A percentile compares a stretch with the other conserved stretches of the same genome.
These are phyloP conservation scores for Eremochloa ophiuroides DNA, from an alignment of 176 grass and related monocot genomes.

Conservation along the genomic window DNA sequence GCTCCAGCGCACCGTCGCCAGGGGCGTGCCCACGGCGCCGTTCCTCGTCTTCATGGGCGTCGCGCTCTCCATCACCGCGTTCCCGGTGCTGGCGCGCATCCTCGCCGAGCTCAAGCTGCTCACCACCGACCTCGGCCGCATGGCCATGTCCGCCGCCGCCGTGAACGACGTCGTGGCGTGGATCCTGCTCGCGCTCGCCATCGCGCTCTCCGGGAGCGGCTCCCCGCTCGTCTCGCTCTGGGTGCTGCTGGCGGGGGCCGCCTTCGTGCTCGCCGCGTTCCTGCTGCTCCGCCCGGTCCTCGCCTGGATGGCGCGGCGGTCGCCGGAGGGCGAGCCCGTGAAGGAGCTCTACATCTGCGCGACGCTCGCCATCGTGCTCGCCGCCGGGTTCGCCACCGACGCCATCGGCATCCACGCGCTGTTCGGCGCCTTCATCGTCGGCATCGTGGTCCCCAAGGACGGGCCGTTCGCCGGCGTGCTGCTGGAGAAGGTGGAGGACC, in stretches of 20 bases:
- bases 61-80: constrained; percentile 64
- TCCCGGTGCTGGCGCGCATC: constrained; percentile 59
- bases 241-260: constrained; percentile 43
- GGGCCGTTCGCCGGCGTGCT: constrained; percentile 57
- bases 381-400: constrained; percentile 55
- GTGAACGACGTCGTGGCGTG: constrained; percentile 60
- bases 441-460: constrained; percentile 58
- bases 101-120: constrained; percentile 70
- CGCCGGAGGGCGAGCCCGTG: constrained; percentile 45
- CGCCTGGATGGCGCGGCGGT: constrained; percentile 45
- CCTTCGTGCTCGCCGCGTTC: constrained; percentile 20
- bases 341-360: constrained; percentile 58
- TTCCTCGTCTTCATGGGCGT: constrained; percentile 81
- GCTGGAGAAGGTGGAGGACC: constrained; percentile 76
- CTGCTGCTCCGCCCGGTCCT: constrained; percentile 42
- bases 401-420: constrained; percentile 74
- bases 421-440: constrained; percentile 64
- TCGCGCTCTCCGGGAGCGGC: constrained; percentile 43
- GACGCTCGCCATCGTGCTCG: constrained; percentile 51
- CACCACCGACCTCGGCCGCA: constrained; percentile 60
- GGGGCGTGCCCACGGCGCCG: constrained; percentile 23
- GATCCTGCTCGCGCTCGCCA: constrained; percentile 66
- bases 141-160: constrained; percentile 65
- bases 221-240: constrained; percentile 48
- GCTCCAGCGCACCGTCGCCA: constrained; percentile 31